Evolutionary conservation across 2,329 filamentous ascomycete genomes (phyloP), one percentile per base, ranked within the genome.

Genomic region (Talaromyces islandicus): DNA sequence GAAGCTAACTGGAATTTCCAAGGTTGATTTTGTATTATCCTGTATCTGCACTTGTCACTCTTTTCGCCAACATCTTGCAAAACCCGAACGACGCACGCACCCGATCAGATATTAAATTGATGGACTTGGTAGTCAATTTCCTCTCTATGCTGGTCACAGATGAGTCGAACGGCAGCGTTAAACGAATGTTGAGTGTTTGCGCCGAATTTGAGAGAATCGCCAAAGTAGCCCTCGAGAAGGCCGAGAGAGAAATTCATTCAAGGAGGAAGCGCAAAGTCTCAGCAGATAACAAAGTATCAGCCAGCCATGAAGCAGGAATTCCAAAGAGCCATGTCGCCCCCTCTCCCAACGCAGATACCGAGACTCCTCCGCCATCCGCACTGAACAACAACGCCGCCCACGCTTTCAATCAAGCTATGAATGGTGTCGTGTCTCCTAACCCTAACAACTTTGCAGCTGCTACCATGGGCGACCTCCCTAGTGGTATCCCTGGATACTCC

Each of bases 181-280:
- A 91, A 71, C 89, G 94, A 55, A 97, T 97, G 91, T 84, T 97
- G 19, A 89, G 88, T 25, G 88, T 97, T 1, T 97, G 93, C 73
- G 86, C 90, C n/a, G 94, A 99, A 70, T 99, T 99, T 67, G 92
- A 96, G 73, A 87, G 94, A 61, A 97, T 99, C 64, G 92, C 92
- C 38, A 91, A 88, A 70, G 86, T 92, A 3, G 91, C 96, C 9
- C 87, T 97, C 52, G 93, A 97, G 62, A 96, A 92, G 72, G 85
- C 91, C 0, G 93, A 97, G 70, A 91, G 89, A 69, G 93, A 97
- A 56, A 85, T 89, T 38, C 83, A 88, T 27, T 87, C 85, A 5
- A 85, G 90, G 61, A 86, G 91, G 60, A 97, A 97, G 80, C 86
- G 93, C 62, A 97, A 96, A 81, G 86, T 83, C 63, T 17, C 29